Evolutionary conservation across 2,329 filamentous ascomycete species (phyloP).

Genomic region (Emmonsiellopsis sp.): DNA sequence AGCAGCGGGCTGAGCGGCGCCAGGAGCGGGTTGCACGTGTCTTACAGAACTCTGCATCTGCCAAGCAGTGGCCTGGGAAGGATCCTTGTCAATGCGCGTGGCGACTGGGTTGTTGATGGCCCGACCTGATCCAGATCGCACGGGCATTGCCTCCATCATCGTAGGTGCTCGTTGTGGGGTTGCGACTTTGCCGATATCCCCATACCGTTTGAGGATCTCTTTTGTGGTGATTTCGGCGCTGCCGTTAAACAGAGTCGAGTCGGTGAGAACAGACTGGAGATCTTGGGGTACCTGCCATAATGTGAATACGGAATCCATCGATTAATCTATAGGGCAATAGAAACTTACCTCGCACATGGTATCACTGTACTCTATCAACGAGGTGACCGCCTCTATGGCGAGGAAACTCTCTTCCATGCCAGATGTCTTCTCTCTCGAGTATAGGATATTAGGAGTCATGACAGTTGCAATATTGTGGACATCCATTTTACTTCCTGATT

Average conservation of each 20-base stretch:
- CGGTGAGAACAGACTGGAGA: conserved; percentile 74
- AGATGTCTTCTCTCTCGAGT: conserved; percentile 42
- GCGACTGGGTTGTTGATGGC: conserved; percentile 41
- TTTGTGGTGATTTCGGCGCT: conserved; percentile 88
- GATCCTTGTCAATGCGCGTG: conserved; percentile 74
- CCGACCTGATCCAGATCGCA: conserved; percentile 31
- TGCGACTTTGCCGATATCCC: conserved; percentile 63
- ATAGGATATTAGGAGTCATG: conserved; percentile 91
- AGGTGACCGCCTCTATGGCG: conserved; percentile 86
- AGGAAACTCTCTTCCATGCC: conserved; percentile 84
- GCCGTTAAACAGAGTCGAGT: conserved; percentile 71
- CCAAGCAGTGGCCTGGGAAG: conserved; percentile 59
- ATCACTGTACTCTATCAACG: conserved; percentile 86
- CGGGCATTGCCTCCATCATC: conserved; percentile 48
- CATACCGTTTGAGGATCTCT: conserved; percentile 90
- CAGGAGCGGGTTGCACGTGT: conserved; percentile 44
- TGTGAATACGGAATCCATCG: not conserved
- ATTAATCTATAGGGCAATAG: too few relatives aligned
- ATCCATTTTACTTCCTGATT: conserved; percentile 97
- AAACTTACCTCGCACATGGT: conserved; percentile 82
- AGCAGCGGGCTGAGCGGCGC: not conserved
- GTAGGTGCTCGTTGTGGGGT: conserved; percentile 46
- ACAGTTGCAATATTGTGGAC: conserved; percentile 95
- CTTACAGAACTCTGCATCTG: conserved; percentile 77
- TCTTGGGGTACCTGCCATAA: conserved; percentile 74